phyloP scores from a whole-genome alignment of 2,329 filamentous ascomycete species.

The Paraphaeosphaeria minitans region DNA sequence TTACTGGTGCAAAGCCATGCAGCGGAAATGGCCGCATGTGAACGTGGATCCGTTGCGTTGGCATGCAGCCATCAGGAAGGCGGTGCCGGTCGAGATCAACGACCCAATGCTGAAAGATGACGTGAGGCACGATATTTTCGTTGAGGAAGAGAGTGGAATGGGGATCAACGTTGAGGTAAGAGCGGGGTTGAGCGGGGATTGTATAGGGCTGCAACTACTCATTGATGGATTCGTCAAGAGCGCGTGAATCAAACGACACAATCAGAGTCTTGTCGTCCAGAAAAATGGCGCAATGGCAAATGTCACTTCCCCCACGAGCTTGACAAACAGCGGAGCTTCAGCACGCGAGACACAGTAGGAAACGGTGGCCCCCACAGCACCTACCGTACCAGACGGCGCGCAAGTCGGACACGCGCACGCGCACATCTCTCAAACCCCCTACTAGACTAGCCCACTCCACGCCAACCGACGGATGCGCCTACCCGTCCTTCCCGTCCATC shows the following conservation, averaged over 20 bases:
- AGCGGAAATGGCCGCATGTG: slow-evolving; percentile 15
- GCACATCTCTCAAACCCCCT: no score
- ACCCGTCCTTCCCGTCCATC: slow-evolving; percentile 17
- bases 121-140: slow-evolving; percentile 28
- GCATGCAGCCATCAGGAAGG: slow-evolving; percentile 19
- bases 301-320: no score
- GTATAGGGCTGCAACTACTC: slow-evolving; percentile 25
- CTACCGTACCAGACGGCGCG: no score
- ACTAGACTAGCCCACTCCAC: no score
- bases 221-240: slow-evolving; percentile 29
- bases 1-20: slow-evolving; percentile 31
- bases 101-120: slow-evolving; percentile 21
- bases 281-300: no score
- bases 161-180: slow-evolving; percentile 26
- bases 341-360: no score
- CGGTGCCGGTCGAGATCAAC: slow-evolving; percentile 21
- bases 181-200: slow-evolving; percentile 27
- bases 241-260: no score
- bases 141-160: slow-evolving; percentile 20
- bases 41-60: slow-evolving; percentile 15
- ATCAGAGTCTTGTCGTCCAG: no score
- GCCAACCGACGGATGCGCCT: no score
- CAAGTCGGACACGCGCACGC: no score
- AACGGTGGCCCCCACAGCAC: no score
- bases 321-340: no score